These are phyloP conservation scores for Penicillium oxalicum DNA, from an alignment of 2,329 filamentous ascomycete genomes.

Conservation along the genomic window DNA sequence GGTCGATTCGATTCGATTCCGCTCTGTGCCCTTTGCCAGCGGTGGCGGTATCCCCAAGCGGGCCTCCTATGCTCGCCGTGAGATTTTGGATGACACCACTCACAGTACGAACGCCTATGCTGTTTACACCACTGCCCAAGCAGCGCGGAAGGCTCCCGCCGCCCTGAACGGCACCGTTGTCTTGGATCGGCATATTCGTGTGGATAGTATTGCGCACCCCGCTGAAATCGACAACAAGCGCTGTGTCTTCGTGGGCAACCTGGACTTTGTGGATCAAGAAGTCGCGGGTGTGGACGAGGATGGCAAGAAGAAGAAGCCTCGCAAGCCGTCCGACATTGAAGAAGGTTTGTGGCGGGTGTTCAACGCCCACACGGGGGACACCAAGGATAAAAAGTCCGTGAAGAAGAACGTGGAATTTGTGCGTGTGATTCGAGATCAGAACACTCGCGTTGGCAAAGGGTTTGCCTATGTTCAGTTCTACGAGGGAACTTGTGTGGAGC, in stretches of 20 bases:
- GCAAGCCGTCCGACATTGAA: slow-evolving; percentile 75
- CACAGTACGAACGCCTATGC: slow-evolving; percentile 91
- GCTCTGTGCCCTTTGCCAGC: slow-evolving; percentile 79
- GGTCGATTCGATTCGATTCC: slow-evolving; percentile 87
- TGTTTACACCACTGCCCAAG: slow-evolving; percentile 71
- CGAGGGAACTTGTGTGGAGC: slow-evolving; percentile 81
- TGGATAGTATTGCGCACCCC: slow-evolving; percentile 86
- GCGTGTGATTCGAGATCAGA: slow-evolving; percentile 79
- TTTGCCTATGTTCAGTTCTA: slow-evolving; percentile 97
- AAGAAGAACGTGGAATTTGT: slow-evolving; percentile 86
- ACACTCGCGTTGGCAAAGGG: slow-evolving; percentile 90
- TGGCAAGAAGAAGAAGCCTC: slow-evolving; percentile 66
- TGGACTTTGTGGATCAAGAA: slow-evolving; percentile 94
- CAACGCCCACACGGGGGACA: slow-evolving; percentile 30
- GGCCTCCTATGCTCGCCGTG: slow-evolving; percentile 86
- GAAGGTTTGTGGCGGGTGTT: slow-evolving; percentile 60
- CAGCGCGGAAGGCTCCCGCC: slow-evolving; percentile 68
- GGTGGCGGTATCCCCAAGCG: slow-evolving; percentile 72
- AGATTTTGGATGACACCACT: slow-evolving; percentile 84
- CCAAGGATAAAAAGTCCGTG: slow-evolving; percentile 36
- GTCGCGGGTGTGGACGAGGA: slow-evolving; percentile 57
- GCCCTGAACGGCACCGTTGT: slow-evolving; percentile 78
- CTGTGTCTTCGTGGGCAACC: slow-evolving; percentile 93
- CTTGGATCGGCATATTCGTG: slow-evolving; percentile 80
- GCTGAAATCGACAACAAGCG: slow-evolving; percentile 74